These are phyloP conservation scores for Psilocybe mexicana DNA, from an alignment of 1,284 basidiomycete genomes.

Conservation along the genomic window DNA sequence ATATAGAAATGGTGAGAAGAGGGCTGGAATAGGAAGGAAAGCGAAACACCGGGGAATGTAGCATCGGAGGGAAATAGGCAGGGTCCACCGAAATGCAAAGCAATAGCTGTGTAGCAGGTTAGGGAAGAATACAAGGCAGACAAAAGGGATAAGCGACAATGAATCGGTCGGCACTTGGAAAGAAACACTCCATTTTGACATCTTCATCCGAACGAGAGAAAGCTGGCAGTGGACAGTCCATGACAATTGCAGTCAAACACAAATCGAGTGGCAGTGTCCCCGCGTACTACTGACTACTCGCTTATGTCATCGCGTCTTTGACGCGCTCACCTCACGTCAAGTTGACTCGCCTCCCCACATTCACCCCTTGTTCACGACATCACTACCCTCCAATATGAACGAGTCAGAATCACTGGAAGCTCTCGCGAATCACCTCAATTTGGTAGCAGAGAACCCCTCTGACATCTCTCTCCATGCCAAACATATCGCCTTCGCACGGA, in stretches of 20 bases:
- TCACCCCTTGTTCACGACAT: not conserved
- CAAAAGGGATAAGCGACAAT: conserved; percentile 13
- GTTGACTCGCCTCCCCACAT: not conserved
- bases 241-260: not conserved
- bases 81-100: conserved; percentile 19
- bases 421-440: conserved; percentile 55
- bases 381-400: conserved; percentile 31
- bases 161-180: not conserved
- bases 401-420: conserved; percentile 54
- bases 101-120: conserved; percentile 16
- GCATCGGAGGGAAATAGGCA: conserved; percentile 20
- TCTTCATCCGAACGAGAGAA: not conserved
- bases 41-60: conserved; percentile 22
- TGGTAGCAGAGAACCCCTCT: conserved; percentile 59
- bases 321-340: not conserved
- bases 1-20: conserved; percentile 13
- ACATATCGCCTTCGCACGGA: conserved; percentile 61
- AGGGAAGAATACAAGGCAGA: conserved; percentile 10
- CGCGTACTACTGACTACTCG: not conserved
- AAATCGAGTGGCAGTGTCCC: conserved; percentile 11
- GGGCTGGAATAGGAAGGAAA: conserved; percentile 20
- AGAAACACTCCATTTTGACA: conserved; percentile 12
- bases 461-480: conserved; percentile 61
- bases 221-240: not conserved
- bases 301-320: not conserved